These are phyloP conservation scores for Sarocladium brachiariae DNA, from an alignment of 2,329 filamentous ascomycete species.

Conservation along the genomic window DNA sequence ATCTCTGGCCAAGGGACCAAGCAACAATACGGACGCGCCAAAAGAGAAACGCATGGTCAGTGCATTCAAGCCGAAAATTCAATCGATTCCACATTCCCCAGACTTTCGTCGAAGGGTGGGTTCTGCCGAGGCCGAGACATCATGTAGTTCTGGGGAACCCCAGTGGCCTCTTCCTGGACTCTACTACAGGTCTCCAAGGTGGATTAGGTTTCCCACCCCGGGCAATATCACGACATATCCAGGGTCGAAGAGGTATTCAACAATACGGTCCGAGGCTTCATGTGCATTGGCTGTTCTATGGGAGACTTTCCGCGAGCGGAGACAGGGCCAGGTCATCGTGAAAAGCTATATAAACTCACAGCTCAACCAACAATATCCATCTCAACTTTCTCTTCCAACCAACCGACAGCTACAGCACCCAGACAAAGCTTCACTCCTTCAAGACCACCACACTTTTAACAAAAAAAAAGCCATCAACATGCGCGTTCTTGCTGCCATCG, in stretches of 20 bases:
- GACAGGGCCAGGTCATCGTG: not conserved
- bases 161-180: too few species aligned
- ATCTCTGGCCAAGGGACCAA: too few species aligned
- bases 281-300: not conserved
- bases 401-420: not conserved
- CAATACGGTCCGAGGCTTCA: not conserved
- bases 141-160: not conserved
- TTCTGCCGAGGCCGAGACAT: not conserved
- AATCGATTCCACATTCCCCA: not conserved
- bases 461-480: not conserved
- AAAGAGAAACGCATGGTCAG: not conserved
- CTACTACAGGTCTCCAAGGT: too few species aligned
- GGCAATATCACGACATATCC: not conserved
- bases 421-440: not conserved
- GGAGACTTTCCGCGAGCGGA: not conserved
- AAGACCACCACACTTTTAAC: not conserved
- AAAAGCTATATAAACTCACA: not conserved
- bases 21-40: too few species aligned
- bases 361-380: not conserved
- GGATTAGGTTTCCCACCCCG: too few species aligned
- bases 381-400: not conserved
- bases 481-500: slow-evolving; percentile 1
- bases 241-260: not conserved
- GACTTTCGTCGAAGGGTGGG: not conserved
- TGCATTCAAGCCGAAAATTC: not conserved